Evolutionary conservation across 768 basidiomycete species (phyloP), one percentile per base, ranked within the genome.

Genomic region (Hemileccinum rubropunctum): DNA sequence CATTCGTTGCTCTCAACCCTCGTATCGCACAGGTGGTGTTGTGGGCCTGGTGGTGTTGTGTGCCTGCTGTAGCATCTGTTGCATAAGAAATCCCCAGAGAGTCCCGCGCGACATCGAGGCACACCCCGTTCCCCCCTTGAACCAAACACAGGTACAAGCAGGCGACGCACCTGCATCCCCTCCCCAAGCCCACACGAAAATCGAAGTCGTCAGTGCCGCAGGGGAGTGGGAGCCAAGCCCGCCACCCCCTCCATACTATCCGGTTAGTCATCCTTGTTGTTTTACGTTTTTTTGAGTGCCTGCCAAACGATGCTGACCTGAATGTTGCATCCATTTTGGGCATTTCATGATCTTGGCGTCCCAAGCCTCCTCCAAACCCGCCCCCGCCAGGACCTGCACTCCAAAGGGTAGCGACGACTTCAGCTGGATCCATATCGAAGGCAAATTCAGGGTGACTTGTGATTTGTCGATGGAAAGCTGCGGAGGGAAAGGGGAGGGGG

Each of bases 231-330:
- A 45, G 13, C 20, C 4, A 2, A 9, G 26, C 17, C 51, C 53
- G 11, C 53, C 53, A 18, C 53, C 53, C 8, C 35, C 35, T 5
- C 35, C 35, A n/a, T 54, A 40, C 17, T 55, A 48, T 48, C 53
- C 42, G 11, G 53, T 55, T 15, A 41, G 45, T 43, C n/a, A 3
- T 27, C 15, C 6, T 15, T 2, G 4, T 18, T 18, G 28, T 30
- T 30, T n/a, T n/a, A n/a, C n/a, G n/a, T n/a, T n/a, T n/a, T n/a
- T n/a, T n/a, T n/a, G n/a, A n/a, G n/a, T n/a, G 28, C 23, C 6
- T 23, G 23, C 23, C 28, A 12, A 4, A 30, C 9, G 8, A 30
- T 12, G 28, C 28, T 12, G 28, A 30, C 9, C 9, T 30, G 7
- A 30, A 30, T 9, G 28, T 30, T 12, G 28, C 11, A 12, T 30